Conservation (phyloP, 371 early-diverging fungal genomes). For the Apophysomyces sp. region DNA sequence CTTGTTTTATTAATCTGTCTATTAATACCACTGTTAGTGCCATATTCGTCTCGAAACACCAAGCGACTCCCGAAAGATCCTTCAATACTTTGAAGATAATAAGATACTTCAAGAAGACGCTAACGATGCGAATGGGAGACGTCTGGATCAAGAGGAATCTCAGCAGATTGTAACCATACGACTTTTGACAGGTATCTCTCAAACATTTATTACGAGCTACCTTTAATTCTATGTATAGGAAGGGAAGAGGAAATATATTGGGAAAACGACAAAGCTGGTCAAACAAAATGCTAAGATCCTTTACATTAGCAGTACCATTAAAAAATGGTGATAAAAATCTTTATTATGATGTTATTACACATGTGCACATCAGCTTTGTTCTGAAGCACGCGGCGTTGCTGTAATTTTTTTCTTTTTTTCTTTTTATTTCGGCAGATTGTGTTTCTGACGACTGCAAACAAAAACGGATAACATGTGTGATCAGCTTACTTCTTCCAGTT, state of each 20-base stretch:
- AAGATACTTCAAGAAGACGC: constrained; percentile 19
- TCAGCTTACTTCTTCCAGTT: no score
- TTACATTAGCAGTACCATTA: no score
- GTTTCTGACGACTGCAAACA: no score
- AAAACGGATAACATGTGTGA: no score
- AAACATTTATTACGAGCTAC: background rate
- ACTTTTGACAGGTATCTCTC: constrained; percentile 7
- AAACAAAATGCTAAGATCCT: background rate
- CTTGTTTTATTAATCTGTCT: background rate
- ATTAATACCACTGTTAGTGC: constrained; percentile 7
- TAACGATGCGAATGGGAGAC: constrained; percentile 25
- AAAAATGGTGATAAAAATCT: no score
- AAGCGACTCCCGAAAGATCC: constrained; percentile 25
- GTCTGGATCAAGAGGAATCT: background rate
- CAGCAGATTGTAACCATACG: constrained; percentile 9
- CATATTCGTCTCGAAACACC: constrained; percentile 29
- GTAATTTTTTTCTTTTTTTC: no score
- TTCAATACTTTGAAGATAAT: constrained; percentile 22
- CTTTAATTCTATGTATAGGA: constrained; percentile 1
- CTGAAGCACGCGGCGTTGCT: no score
- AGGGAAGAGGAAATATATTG: constrained; percentile 18
- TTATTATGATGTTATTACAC: no score
- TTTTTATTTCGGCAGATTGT: no score
- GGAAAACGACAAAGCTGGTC: constrained; percentile 10
- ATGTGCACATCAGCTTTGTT: no score